These are phyloP conservation scores for Trichosphaerium sp. DNA, from an alignment of 78 protist genomes.

Conservation along the genomic window DNA sequence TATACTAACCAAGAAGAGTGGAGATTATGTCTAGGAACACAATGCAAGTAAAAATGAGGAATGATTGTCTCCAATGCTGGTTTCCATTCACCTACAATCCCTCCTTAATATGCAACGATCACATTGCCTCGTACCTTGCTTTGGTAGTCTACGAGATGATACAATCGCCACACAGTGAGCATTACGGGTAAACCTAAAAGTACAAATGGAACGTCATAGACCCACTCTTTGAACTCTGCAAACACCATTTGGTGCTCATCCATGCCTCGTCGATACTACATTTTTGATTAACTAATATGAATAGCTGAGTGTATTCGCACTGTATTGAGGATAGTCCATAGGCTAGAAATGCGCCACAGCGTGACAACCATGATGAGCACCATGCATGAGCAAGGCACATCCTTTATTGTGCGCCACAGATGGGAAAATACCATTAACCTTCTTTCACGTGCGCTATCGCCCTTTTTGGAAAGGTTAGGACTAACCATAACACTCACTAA, in stretches of 20 bases:
- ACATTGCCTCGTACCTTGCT: background rate
- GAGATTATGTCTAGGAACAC: too few relatives aligned
- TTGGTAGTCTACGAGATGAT: background rate
- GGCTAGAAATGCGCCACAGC: background rate
- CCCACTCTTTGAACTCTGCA: background rate
- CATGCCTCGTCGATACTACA: background rate
- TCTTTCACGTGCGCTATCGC: background rate
- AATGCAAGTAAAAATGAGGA: too few relatives aligned
- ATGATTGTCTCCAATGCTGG: too few relatives aligned
- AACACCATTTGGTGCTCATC: background rate
- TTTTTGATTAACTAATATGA: background rate
- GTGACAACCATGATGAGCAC: background rate
- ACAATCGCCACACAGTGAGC: background rate
- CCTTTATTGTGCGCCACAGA: background rate
- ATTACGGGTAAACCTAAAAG: background rate
- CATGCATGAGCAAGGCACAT: background rate
- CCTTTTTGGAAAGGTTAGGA: background rate
- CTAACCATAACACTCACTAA: background rate
- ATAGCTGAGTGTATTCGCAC: background rate
- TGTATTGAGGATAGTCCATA: background rate
- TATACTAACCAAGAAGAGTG: too few relatives aligned
- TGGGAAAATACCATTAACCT: background rate
- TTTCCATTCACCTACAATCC: too few relatives aligned
- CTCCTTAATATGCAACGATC: too few relatives aligned
- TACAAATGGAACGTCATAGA: background rate